Percentiles rank a stretch among this genome's conserved stretches.
Evolutionary conservation across 106 monocot genomes (phyloP).

Genomic region (Acorus calamus): DNA sequence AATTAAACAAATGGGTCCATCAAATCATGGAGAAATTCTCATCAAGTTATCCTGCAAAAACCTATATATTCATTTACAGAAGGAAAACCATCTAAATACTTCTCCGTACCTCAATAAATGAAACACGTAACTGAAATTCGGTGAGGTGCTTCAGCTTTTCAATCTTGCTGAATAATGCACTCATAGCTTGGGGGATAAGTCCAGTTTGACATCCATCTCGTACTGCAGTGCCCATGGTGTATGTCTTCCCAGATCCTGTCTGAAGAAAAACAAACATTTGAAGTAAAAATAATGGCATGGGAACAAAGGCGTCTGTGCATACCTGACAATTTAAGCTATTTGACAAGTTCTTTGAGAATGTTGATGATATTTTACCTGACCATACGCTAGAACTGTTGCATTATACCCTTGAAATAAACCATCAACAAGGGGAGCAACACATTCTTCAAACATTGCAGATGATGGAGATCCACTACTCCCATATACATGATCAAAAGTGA

Average conservation of each 20-base stretch:
- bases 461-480: constrained; percentile 78
- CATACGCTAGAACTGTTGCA: constrained; percentile 98
- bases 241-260: constrained; percentile 99
- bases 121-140: constrained; percentile 89
- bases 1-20: too few relatives aligned
- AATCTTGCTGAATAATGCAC: constrained; percentile 68
- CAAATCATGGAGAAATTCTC: too few relatives aligned
- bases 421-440: constrained; percentile 86
- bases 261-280: constrained; percentile 25
- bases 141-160: constrained; percentile 64
- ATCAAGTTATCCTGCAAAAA: too few relatives aligned
- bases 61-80: too few relatives aligned
- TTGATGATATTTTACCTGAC: constrained; percentile 36
- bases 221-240: constrained; percentile 90
- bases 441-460: constrained; percentile 85
- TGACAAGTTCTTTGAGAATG: too few relatives aligned
- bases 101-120: constrained; percentile 81
- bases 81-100: background rate
- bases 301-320: too few relatives aligned
- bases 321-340: too few relatives aligned
- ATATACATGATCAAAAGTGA: constrained; percentile 95
- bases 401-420: constrained; percentile 98
- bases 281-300: background rate
- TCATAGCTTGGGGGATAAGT: constrained; percentile 85
- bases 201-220: constrained; percentile 60